phyloP scores from a whole-genome alignment of 2,329 filamentous ascomycete species.

The Verticillium isaacii region DNA sequence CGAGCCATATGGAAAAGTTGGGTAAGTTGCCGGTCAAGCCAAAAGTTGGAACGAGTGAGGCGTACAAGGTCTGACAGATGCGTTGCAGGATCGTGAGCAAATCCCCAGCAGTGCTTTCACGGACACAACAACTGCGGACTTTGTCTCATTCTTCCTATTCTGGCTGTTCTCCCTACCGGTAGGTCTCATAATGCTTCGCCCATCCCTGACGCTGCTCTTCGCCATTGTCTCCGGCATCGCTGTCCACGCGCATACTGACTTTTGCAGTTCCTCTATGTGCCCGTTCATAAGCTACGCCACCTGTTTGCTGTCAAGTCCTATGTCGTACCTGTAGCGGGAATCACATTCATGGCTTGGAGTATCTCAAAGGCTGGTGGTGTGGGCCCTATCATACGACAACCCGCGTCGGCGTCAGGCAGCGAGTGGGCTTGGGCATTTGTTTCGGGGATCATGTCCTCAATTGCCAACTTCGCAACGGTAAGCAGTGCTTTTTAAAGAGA shows the following conservation, averaged over 20 bases:
- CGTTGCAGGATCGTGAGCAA: neutral
- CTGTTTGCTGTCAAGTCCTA: constrained; percentile 81
- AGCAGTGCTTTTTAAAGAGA: neutral
- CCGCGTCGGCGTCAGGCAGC: constrained; percentile 57
- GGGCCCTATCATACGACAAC: constrained; percentile 63
- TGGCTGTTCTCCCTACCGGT: constrained; percentile 77
- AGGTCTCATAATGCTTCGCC: constrained; percentile 18
- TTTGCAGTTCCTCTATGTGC: constrained; percentile 56
- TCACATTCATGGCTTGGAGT: constrained; percentile 85
- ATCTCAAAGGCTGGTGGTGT: constrained; percentile 60
- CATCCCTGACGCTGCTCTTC: no score
- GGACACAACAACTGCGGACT: constrained; percentile 71
- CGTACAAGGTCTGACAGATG: no score
- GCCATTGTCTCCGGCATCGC: no score
- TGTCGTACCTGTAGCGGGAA: constrained; percentile 75
- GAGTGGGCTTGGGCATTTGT: constrained; percentile 77
- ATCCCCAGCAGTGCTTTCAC: constrained; percentile 19
- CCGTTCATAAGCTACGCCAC: constrained; percentile 46
- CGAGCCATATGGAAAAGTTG: constrained; percentile 73
- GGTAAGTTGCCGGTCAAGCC: constrained; percentile 29
- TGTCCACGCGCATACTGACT: constrained; percentile 45
- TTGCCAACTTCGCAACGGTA: constrained; percentile 80
- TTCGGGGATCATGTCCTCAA: constrained; percentile 80
- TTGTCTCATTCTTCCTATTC: constrained; percentile 81
- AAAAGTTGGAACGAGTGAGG: no score